Percentiles rank a stretch among this genome's conserved stretches.
Evolutionary conservation across 78 protist genomes (phyloP).

Genomic region (Guillardia theta): DNA sequence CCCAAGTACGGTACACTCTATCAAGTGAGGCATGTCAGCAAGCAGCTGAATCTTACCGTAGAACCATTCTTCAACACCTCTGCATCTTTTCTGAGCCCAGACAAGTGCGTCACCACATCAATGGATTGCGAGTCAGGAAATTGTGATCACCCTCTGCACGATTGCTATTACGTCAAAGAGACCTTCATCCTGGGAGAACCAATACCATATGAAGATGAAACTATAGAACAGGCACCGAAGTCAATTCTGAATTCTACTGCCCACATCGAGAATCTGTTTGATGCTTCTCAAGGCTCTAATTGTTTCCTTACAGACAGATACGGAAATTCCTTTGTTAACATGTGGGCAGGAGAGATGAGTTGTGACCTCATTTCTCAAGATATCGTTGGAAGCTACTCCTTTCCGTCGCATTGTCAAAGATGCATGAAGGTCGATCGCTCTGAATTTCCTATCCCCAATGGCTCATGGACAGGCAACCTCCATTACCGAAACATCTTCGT

Average conservation of each 20-base stretch:
- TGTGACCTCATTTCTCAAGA: not conserved
- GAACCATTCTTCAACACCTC: not conserved
- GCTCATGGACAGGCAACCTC: not conserved
- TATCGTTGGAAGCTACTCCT: too few relatives aligned
- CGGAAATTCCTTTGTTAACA: not conserved
- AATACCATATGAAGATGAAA: not conserved
- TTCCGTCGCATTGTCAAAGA: not conserved
- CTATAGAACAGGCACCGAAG: not conserved
- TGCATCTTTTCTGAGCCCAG: not conserved
- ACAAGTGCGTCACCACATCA: not conserved
- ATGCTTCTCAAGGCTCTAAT: not conserved
- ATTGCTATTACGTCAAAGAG: not conserved
- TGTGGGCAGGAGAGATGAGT: not conserved
- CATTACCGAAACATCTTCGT: not conserved
- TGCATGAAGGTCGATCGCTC: not conserved
- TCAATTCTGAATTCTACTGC: not conserved
- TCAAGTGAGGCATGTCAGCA: not conserved
- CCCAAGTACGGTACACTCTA: not conserved
- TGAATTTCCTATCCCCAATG: not conserved
- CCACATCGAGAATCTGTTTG: not conserved
- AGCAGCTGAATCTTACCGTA: not conserved
- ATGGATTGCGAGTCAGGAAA: not conserved
- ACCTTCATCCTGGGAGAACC: not conserved
- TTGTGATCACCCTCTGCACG: not conserved
- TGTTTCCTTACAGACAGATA: not conserved